Base-by-base conservation (phyloP, 2,329 filamentous ascomycete species). In the Byssoonygena ceratinophila region DNA sequence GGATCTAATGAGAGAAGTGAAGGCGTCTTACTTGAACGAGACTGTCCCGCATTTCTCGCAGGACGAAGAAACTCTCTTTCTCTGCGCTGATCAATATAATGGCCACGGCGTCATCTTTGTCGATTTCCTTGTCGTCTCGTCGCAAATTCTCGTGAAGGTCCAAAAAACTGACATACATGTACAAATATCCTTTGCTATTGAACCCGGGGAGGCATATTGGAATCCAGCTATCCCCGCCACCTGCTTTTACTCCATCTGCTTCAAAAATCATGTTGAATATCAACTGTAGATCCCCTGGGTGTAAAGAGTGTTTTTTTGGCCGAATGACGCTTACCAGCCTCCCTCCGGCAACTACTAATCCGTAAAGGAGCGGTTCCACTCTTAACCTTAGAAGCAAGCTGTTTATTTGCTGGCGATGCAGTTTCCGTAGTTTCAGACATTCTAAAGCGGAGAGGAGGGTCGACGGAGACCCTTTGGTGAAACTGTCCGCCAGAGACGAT, bases 231-330 rank as follows among this genome's bases (percentile, higher is more conserved):
- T 98, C 92, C 27, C 91, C 92, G n/a, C 81, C 89, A 4, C 87
- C 90, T 18, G 88, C 85, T 65, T 92, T 91, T 65, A 98, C 85
- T 40, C 87, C 85, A 46, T 88, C 87, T 1, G 91, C 92, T 71
- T 94, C 90, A 62, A 98, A 98, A 1, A 98, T 81, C 94, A 98
- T 98, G 65, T 97, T 97, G 76, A 98, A 98, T 55, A 98, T 90
- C 43, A 98, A 79, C 64, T 96, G 91, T 22, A 98, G 76, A 65
- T 98, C 92, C 57, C 90, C 91, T 0, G 94, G 92, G 61, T 98
- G 94, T 1, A 98, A 76, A 0, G 90, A 96, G 68, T 98, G 92
- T 54, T 92, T 87, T 60, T 94, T 90, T 4, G 94, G 94, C 34
- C 92, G 79, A 14, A 97, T 85, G 34, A 98, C 94, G 64, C 90